Evolutionary conservation across 306 rosid species (phyloP).

Genomic region (Alnus rubra): DNA sequence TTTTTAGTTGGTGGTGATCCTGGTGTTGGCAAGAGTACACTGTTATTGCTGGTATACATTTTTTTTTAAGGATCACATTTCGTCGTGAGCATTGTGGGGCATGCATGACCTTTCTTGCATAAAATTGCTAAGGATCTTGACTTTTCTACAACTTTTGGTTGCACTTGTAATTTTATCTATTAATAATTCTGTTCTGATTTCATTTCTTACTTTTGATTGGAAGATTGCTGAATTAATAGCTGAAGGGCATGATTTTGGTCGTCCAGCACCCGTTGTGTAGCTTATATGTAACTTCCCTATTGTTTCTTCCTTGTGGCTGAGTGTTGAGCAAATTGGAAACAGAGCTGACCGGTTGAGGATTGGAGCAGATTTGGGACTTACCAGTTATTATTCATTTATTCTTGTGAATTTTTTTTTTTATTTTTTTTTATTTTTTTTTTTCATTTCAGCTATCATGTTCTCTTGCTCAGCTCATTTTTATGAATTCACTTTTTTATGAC

Average conservation of each 20-base stretch:
- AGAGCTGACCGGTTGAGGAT: slow-evolving; percentile 88
- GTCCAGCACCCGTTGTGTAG: slow-evolving; percentile 49
- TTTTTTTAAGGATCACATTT: slow-evolving; percentile 9
- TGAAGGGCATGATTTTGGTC: slow-evolving; percentile 42
- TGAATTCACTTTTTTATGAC: background rate
- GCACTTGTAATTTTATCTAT: slow-evolving; percentile 1
- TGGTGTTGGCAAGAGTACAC: slow-evolving; percentile 98
- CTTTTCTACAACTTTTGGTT: background rate
- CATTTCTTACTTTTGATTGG: slow-evolving; percentile 24
- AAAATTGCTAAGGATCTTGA: background rate
- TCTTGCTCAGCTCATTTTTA: background rate
- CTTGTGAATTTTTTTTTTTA: no score
- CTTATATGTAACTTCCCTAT: slow-evolving; percentile 13
- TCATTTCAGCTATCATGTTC: background rate
- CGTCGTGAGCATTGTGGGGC: background rate
- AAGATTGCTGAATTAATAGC: slow-evolving; percentile 83
- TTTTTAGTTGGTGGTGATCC: slow-evolving; percentile 93
- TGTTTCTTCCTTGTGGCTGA: slow-evolving; percentile 48
- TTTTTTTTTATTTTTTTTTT: no score
- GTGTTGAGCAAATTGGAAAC: slow-evolving; percentile 82
- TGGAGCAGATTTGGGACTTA: slow-evolving; percentile 42
- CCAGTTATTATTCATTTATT: slow-evolving; percentile 1
- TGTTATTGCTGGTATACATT: slow-evolving; percentile 70
- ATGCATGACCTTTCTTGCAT: background rate
- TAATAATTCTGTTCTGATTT: slow-evolving; percentile 14